Conservation (phyloP, 2,329 filamentous ascomycete species). For the Nemania diffusa region DNA sequence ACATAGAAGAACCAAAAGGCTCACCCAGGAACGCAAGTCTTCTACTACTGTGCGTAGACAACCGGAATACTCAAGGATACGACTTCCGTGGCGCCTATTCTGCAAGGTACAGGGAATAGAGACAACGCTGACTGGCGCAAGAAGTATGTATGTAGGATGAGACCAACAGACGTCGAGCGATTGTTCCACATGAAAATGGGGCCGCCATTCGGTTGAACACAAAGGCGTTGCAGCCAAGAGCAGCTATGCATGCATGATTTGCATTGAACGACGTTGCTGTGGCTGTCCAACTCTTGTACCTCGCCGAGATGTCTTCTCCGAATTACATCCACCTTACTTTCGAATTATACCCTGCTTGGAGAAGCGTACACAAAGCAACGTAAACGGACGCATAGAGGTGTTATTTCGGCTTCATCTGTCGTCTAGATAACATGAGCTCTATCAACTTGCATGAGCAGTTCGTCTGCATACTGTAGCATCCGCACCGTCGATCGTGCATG, state of each 20-base stretch:
- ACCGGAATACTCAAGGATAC: too few relatives aligned
- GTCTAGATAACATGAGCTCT: conserved; percentile 14
- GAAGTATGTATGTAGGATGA: neutral
- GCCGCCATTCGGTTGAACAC: neutral
- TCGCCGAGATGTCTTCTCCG: conserved; percentile 11
- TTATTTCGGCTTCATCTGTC: conserved; percentile 15
- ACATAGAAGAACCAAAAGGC: neutral
- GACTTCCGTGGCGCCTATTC: neutral
- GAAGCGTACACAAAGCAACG: neutral
- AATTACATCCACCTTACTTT: conserved; percentile 3
- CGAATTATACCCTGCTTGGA: conserved; percentile 8
- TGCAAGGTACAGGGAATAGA: conserved; percentile 18
- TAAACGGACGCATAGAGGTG: neutral
- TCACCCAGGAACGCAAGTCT: neutral
- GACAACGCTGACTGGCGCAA: neutral
- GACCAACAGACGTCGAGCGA: neutral
- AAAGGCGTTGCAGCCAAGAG: conserved; percentile 9
- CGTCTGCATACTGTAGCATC: conserved; percentile 22
- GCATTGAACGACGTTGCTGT: conserved; percentile 18
- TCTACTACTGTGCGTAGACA: too few relatives aligned
- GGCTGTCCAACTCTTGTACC: conserved; percentile 9
- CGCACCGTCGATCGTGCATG: conserved; percentile 16
- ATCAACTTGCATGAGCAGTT: conserved; percentile 14
- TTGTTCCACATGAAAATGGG: conserved; percentile 17
- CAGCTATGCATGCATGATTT: conserved; percentile 30